Base-by-base conservation (phyloP, 805 yeast species). In the Nematodospora valgi region DNA sequence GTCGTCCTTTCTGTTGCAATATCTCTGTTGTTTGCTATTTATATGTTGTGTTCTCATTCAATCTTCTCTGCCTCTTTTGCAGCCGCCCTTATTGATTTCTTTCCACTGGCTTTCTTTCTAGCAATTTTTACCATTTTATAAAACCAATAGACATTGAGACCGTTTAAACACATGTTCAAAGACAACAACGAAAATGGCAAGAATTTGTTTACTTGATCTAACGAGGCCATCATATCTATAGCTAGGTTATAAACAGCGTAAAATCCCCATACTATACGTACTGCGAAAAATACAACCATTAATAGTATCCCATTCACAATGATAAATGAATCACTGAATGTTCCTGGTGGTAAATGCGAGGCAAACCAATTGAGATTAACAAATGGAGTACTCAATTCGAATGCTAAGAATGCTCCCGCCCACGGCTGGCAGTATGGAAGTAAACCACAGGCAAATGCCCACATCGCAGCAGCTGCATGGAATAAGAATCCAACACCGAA, bases 331-430 rank as follows among this genome's bases (percentile, higher is more conserved):
- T 67, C 68, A 27, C 84, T 79, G 34, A 86, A 68, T 3, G 77
- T 58, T 3, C 83, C 85, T 1, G 70, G 70, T 1, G 95, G 93
- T 12, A 88, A 66, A 48, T 85, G 81, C 21, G 83, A 72, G 22
- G 87, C 80, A 58, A 82, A 89, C 96, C 97, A 93, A 58, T 93
- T 86, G 54, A 86, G 57, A 59, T 93, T 94, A 43, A 93, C 96
- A 61, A 93, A 93, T 6, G 98, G 98, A 2, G 97, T 86, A 30
- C 95, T 82, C 26, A 85, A 72, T 62, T 93, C 98, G 59, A 84
- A 93, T 32, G 85, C 56, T 48, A 93, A 69, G 56, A 89, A 93
- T 14, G 81, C 78, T 1, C 95, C 91, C 18, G 85, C 74, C 78
- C 84, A 82, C 33, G 88, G 82, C 58, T 82, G 78, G 53, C 86